Base-by-base conservation (phyloP, 208 protist genomes). In the Polymyxa betae region DNA sequence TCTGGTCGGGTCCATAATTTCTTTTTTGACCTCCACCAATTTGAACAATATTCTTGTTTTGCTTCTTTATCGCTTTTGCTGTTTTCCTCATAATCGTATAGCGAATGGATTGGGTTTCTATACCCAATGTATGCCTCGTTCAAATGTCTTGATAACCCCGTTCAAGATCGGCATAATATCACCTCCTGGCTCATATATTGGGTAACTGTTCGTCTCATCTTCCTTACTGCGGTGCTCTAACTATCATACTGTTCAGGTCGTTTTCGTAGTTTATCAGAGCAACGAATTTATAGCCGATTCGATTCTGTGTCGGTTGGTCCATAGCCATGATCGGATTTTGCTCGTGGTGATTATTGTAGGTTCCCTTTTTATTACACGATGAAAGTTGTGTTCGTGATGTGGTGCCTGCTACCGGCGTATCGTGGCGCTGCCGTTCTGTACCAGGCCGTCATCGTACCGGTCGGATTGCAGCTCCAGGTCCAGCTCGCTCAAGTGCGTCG, bases 331-430 rank as follows among this genome's bases (percentile, higher is more conserved):
- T 16, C 54, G 20, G 54, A 29, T 16, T 29, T 16, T 29, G 54
- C 54, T 66, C 54, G 54, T 66, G 54, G 54, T 66, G 54, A 32
- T 16, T 66, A 29, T 66, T 29, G n/a, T 82, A 82, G 72, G n/a
- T 82, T 82, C n/a, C 72, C 72, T 5, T 82, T 82, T 43, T 82
- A 82, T 82, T 82, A 82, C 72, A 5, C 72, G 16, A 38, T 82
- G n/a, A 82, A 82, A n/a, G 72, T 82, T 35, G 72, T 82, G 72
- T 82, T 82, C 35, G 72, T 82, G n/a, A 20, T 82, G 35, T 82
- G 72, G 72, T 82, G 72, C n/a, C n/a, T 82, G 72, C n/a, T 82
- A 16, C 72, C 72, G 5, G 16, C 5, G 10, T 82, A 82, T 35
- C 72, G 72, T 5, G 72, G 72, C 35, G 72, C 72, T 20, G 40